Percentiles rank a stretch among this genome's conserved stretches.
phyloP scores from a whole-genome alignment of 2,329 filamentous ascomycete species.

The Simplicillium aogashimaense region DNA sequence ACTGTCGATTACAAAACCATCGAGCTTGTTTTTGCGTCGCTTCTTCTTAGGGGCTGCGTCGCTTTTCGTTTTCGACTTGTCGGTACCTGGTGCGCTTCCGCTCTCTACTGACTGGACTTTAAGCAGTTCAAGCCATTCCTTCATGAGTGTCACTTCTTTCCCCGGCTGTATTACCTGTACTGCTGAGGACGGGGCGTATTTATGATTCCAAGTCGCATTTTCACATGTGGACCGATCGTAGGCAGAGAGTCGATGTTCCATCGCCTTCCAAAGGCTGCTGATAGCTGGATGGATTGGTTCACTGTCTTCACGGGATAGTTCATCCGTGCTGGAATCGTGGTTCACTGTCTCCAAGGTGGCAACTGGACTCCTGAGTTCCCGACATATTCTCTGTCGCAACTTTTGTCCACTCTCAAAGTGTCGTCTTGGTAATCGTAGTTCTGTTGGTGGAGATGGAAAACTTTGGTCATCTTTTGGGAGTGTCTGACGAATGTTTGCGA shows the following conservation, averaged over 20 bases:
- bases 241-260: conserved; percentile 57
- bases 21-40: conserved; percentile 63
- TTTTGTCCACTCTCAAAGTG: conserved; percentile 48
- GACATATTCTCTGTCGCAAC: conserved; percentile 37
- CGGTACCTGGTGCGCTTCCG: conserved; percentile 26
- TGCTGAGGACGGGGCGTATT: conserved; percentile 67
- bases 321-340: conserved; percentile 21
- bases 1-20: conserved; percentile 71
- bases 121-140: conserved; percentile 71
- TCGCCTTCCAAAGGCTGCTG: conserved; percentile 43
- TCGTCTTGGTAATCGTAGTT: conserved; percentile 43
- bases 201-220: conserved; percentile 63
- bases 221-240: conserved; percentile 78
- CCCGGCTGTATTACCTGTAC: conserved; percentile 67
- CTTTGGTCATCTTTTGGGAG: conserved; percentile 22
- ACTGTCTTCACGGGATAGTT: conserved; percentile 15
- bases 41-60: conserved; percentile 42
- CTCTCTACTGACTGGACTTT: conserved; percentile 69
- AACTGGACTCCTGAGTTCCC: conserved; percentile 29
- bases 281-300: conserved; percentile 46
- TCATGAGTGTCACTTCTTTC: conserved; percentile 59
- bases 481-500: conserved; percentile 15
- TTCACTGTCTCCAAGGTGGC: background rate
- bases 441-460: conserved; percentile 32
- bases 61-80: conserved; percentile 17